Percentiles rank a stretch among this genome's conserved stretches.
Evolutionary conservation across 768 basidiomycete genomes (phyloP).

Genomic region (Lentinula sp.): DNA sequence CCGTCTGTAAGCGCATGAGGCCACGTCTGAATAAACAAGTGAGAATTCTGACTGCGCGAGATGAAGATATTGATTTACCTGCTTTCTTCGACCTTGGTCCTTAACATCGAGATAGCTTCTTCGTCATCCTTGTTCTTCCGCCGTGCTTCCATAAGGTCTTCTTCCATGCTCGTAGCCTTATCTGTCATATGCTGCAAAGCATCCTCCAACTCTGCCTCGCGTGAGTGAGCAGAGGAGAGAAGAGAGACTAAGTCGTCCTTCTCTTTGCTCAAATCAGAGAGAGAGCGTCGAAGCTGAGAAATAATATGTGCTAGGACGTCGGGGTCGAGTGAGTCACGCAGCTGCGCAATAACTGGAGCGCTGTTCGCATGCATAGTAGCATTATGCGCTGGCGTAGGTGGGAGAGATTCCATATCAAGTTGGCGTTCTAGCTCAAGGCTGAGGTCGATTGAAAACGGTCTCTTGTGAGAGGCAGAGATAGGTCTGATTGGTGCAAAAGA

Average conservation of each 20-base stretch:
- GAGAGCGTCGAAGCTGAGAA: conserved; percentile 60
- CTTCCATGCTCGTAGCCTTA: conserved; percentile 53
- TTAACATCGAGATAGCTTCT: conserved; percentile 66
- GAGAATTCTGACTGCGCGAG: neutral
- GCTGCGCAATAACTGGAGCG: conserved; percentile 8
- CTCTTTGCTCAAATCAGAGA: conserved; percentile 61
- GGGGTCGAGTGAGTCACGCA: conserved; percentile 57
- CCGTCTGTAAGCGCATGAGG: conserved; percentile 80
- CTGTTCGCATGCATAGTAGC: conserved; percentile 9
- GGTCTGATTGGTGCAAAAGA: conserved; percentile 1
- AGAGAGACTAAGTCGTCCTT: conserved; percentile 59
- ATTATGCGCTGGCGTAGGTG: conserved; percentile 35
- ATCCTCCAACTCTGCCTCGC: conserved; percentile 58
- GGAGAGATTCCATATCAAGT: conserved; percentile 59
- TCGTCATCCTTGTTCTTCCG: conserved; percentile 64
- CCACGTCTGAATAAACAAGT: conserved; percentile 48
- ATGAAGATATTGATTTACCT: conserved; percentile 39
- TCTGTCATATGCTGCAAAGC: conserved; percentile 61
- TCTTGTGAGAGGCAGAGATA: conserved; percentile 9
- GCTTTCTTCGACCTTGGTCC: conserved; percentile 85
- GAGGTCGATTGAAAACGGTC: conserved; percentile 66
- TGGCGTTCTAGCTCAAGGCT: conserved; percentile 76
- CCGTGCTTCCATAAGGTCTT: conserved; percentile 44
- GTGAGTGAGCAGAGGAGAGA: conserved; percentile 41
- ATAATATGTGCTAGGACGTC: conserved; percentile 73